phyloP scores from a whole-genome alignment of 345 rosid genomes.

The Lepidium africanum region DNA sequence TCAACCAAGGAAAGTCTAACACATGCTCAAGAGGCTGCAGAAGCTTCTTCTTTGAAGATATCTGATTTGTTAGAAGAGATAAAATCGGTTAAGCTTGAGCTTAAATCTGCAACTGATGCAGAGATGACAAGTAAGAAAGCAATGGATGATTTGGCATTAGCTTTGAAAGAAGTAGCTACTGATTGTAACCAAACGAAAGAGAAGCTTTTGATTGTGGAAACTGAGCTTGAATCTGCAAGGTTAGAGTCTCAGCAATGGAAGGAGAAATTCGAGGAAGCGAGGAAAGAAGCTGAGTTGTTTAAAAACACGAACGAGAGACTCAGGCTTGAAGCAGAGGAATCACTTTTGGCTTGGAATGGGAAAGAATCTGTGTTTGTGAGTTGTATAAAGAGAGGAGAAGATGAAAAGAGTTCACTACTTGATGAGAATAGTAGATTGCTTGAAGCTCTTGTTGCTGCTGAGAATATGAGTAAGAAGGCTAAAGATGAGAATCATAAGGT shows the following conservation, averaged over 20 bases:
- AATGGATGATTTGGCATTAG: conserved; percentile 78
- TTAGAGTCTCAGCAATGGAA: conserved; percentile 32
- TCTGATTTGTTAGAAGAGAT: conserved; percentile 32
- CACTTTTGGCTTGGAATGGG: conserved; percentile 65
- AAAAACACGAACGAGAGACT: conserved; percentile 57
- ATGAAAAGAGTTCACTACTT: conserved; percentile 43
- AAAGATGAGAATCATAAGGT: conserved; percentile 63
- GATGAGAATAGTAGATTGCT: conserved; percentile 44
- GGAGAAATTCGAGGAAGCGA: conserved; percentile 38
- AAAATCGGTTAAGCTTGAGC: conserved; percentile 34
- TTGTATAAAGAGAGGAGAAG: conserved; percentile 60
- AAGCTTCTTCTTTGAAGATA: conserved; percentile 20
- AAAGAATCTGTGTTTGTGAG: conserved; percentile 68
- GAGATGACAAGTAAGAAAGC: conserved; percentile 80
- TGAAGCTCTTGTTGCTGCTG: conserved; percentile 38
- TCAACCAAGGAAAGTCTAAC: conserved; percentile 21
- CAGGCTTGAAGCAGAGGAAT: conserved; percentile 71
- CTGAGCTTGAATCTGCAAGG: conserved; percentile 38
- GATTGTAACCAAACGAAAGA: conserved; percentile 47
- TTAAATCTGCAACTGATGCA: conserved; percentile 44
- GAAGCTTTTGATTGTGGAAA: conserved; percentile 33
- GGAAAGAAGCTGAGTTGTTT: conserved; percentile 42
- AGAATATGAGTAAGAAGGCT: conserved; percentile 31
- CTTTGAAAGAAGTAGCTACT: conserved; percentile 66
- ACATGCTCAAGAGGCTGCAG: conserved; percentile 33